Evolutionary conservation across 2,329 filamentous ascomycete species (phyloP), one percentile per base, ranked within the genome.

Genomic region (Sporothrix phasma): DNA sequence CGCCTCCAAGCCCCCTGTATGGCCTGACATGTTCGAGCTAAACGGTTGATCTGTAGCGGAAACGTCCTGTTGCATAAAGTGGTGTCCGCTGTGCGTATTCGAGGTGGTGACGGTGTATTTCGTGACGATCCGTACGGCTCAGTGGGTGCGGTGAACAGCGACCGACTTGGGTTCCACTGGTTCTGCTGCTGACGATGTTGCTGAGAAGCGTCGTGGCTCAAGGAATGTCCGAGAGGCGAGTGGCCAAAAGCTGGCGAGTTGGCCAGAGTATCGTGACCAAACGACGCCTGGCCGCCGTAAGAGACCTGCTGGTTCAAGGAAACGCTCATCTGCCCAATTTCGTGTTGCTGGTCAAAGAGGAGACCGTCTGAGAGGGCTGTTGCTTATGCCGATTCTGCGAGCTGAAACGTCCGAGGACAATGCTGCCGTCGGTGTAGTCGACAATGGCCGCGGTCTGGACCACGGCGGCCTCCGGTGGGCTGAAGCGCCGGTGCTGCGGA

Each of bases 231-330:
- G n/a, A 45, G 19, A 13, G 59, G 22, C 24, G 60, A 46, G 24
- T 60, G 47, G 26, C 47, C 29, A 37, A 58, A 51, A 6, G 64
- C 19, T 17, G 53, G 39, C 4, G 62, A 56, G 24, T 31, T 41
- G 19, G 51, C 31, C 43, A 65, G 51, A 22, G 41, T 34, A 19
- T 47, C 45, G 60, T 62, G 64, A 43, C 46, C 61, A 11, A 68
- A 51, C 47, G 63, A 65, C 54, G 67, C 34, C 61, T 65, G 67
- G 47, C 66, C 66, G 47, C 63, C 63, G 53, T 67, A 61, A 63
- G 66, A 62, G 60, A 67, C 65, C 47, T 60, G 65, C 29, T 54
- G 63, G 43, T 61, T 56, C 41, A 68, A 41, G 45, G 66, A 65
- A 26, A 66, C 59, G 54, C 60, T 65, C 66, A 68, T 66, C 60